Evolutionary conservation across 2,329 filamentous ascomycete species (phyloP), one percentile per base, ranked within the genome.

Genomic region (Nannizzia gypsea): DNA sequence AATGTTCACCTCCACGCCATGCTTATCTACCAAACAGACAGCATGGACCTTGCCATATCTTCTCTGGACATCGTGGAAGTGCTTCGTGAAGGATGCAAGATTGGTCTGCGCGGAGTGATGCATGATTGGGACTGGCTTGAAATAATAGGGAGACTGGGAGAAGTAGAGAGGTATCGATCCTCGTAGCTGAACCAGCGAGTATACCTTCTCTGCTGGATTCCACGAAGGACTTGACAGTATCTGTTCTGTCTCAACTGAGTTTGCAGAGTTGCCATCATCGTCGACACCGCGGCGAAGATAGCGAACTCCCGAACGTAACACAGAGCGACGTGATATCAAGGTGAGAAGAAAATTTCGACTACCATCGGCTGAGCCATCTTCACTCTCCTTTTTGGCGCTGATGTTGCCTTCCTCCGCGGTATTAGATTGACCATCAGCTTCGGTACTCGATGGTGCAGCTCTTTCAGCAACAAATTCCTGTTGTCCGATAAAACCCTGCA

Each of bases 101-200:
- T 97, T 99, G 11, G 85, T 84, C 52, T 89, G 84, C 2, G 82
- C 77, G 0, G 90, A 95, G 65, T 95, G 90, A 70, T 90, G 88
- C 38, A 95, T 76, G 13, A 88, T 81, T 0, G 92, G 90, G 9
- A 88, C 80, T 0, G 93, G 93, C 69, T 96, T 96, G 65, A 97
- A 83, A 8, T 90, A 90, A 72, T 96, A 97, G 0, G 92, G 91
- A 0, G 88, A 90, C 68, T 99, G 93, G 0, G 91, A 95, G 70
- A 96, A 99, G 76, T 93, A 97, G 0, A 97, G 74, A 0, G 93
- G 93, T 64, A 97, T 95, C 22, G 91, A 96, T 5, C 91, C 92
- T 64, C 93, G 83, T 24, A 90, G 79, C 70, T 99, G 93, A 2
- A 95, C 76, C 66, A 96, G 95, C 0, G 90, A 96, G 71, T 89